A percentile compares a stretch with the other conserved stretches of the same genome.
These are phyloP conservation scores for Aspergillus nomiae DNA, from an alignment of 2,329 filamentous ascomycete genomes.

Conservation along the genomic window DNA sequence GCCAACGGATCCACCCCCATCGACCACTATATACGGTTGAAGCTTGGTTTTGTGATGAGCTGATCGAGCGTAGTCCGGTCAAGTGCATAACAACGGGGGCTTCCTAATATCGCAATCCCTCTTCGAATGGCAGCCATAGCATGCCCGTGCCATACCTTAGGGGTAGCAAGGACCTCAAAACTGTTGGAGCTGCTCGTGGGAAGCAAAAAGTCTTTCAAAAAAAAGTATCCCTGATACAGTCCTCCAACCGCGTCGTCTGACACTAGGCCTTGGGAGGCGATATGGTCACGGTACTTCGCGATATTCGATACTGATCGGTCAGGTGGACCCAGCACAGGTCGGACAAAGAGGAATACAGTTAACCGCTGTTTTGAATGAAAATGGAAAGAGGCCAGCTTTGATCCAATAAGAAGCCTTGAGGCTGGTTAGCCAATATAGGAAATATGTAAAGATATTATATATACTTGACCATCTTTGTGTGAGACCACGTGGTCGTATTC, in stretches of 20 bases:
- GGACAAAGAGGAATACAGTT: background rate
- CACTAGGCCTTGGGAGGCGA: background rate
- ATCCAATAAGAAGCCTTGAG: background rate
- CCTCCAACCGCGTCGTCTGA: background rate
- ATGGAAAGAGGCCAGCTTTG: background rate
- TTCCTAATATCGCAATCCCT: background rate
- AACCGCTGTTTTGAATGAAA: background rate
- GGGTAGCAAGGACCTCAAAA: background rate
- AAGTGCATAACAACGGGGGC: background rate
- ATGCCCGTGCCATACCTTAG: background rate
- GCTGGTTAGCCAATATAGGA: background rate
- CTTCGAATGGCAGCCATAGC: background rate
- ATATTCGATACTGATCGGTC: background rate
- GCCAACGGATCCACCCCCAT: constrained; percentile 4
- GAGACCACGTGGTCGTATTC: background rate
- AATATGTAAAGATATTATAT: background rate
- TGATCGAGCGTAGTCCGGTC: background rate
- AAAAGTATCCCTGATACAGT: background rate
- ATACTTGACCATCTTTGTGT: background rate
- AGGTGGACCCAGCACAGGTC: background rate
- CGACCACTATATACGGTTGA: constrained; percentile 9
- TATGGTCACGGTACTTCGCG: background rate
- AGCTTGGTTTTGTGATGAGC: background rate
- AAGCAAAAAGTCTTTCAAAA: background rate
- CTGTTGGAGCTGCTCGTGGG: background rate